Evolutionary conservation across 768 basidiomycete species (phyloP).

Genomic region (Phanerodontia chrysosporium): DNA sequence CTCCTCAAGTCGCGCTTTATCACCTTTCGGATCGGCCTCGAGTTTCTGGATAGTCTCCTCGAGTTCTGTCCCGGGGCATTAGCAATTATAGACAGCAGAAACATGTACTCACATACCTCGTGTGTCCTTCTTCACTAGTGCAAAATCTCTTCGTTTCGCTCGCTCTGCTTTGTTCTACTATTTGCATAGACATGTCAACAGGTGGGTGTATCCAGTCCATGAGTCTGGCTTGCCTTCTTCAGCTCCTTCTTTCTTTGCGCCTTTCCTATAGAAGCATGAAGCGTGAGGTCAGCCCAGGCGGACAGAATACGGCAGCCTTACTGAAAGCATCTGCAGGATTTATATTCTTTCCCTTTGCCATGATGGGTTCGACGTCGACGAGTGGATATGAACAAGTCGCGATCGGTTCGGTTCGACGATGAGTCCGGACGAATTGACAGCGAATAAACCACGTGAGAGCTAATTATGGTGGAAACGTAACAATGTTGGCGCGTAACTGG

Average conservation of each 20-base stretch:
- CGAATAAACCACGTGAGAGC: too few relatives aligned
- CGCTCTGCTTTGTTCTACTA: conserved; percentile 90
- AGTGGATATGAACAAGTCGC: too few relatives aligned
- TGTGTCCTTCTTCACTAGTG: conserved; percentile 94
- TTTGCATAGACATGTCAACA: conserved; percentile 20
- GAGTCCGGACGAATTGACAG: too few relatives aligned
- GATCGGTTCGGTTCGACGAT: too few relatives aligned
- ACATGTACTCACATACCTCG: conserved; percentile 44
- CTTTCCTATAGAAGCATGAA: conserved; percentile 58
- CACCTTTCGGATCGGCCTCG: conserved; percentile 46
- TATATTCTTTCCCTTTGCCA: conserved; percentile 81
- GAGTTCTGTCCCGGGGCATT: conserved; percentile 46
- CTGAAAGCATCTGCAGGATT: conserved; percentile 96
- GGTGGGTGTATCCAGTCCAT: not conserved
- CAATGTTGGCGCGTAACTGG: too few relatives aligned
- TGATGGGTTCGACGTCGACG: too few relatives aligned
- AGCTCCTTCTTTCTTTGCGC: conserved; percentile 91
- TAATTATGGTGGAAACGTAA: too few relatives aligned
- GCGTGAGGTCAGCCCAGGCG: too few relatives aligned
- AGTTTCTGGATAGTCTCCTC: conserved; percentile 76
- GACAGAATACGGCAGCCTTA: too few relatives aligned
- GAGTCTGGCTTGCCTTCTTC: conserved; percentile 67
- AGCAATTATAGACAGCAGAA: not conserved
- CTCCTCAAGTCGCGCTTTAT: conserved; percentile 62
- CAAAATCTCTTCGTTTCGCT: conserved; percentile 77